phyloP scores from a whole-genome alignment of 495 filamentous ascomycete genomes.

The Parathielavia appendiculata region DNA sequence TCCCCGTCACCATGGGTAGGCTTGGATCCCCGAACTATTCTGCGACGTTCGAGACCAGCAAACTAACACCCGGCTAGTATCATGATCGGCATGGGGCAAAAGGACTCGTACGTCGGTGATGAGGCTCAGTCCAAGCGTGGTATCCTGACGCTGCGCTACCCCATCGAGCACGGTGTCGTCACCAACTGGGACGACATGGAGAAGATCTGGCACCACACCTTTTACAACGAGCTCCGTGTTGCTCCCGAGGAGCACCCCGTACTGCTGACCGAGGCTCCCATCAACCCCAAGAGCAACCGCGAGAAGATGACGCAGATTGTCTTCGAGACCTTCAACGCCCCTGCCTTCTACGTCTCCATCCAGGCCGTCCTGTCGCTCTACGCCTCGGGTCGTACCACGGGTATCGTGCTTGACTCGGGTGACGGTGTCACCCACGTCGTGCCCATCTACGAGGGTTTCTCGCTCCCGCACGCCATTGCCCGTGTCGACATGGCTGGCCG shows the following conservation, averaged over 20 bases:
- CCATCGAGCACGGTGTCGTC: conserved; percentile 99
- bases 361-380: conserved; percentile 99
- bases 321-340: conserved; percentile 99
- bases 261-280: conserved; percentile 95
- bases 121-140: conserved; percentile 99
- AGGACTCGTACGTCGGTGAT: conserved; percentile 99
- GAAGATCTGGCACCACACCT: conserved; percentile 99
- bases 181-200: conserved; percentile 99
- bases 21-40: conserved; percentile 15
- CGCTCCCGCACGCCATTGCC: conserved; percentile 97
- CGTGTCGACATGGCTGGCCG: conserved; percentile 99
- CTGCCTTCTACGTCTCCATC: conserved; percentile 99
- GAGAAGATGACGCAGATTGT: conserved; percentile 99
- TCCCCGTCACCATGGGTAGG: conserved; percentile 99
- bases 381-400: conserved; percentile 99
- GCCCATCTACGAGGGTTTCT: conserved; percentile 99
- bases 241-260: conserved; percentile 99
- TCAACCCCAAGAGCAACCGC: conserved; percentile 99
- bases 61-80: conserved; percentile 58
- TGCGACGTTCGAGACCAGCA: not conserved
- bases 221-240: conserved; percentile 99
- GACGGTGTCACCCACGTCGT: conserved; percentile 99
- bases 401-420: conserved; percentile 99
- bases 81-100: conserved; percentile 99
- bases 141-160: conserved; percentile 98